Conservation (phyloP, 352 stramenopile genomes). For the Aphanomyces euteiches region DNA sequence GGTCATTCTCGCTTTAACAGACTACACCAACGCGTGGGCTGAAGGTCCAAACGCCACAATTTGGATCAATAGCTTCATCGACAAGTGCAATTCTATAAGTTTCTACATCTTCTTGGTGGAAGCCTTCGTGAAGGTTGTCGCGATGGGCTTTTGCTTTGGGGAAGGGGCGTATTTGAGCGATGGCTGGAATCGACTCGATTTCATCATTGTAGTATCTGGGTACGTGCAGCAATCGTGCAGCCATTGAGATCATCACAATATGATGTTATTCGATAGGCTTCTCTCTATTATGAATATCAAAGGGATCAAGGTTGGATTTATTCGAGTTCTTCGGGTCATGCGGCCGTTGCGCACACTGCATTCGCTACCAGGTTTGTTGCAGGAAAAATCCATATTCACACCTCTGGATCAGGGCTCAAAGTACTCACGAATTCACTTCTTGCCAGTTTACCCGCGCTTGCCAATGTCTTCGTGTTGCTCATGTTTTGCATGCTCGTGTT, state of each 20-base stretch:
- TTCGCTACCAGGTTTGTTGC: conserved; percentile 44
- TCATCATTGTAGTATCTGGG: conserved; percentile 68
- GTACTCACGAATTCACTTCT: conserved; percentile 12
- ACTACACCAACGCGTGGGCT: conserved; percentile 45
- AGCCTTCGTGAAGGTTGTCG: conserved; percentile 73
- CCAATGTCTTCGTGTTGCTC: conserved; percentile 82
- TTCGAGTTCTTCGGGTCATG: conserved; percentile 42
- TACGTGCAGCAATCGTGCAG: conserved; percentile 18
- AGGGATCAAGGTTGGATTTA: conserved; percentile 18
- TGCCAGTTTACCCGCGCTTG: conserved; percentile 58
- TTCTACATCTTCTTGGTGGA: conserved; percentile 72
- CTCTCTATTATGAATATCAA: conserved; percentile 2
- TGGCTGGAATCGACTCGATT: conserved; percentile 84
- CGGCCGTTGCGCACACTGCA: conserved; percentile 56
- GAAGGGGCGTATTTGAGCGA: conserved; percentile 60
- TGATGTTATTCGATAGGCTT: conserved; percentile 9
- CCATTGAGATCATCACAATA: neutral
- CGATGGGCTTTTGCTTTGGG: conserved; percentile 58
- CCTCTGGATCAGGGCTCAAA: neutral
- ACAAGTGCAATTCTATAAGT: conserved; percentile 40
- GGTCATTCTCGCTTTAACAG: conserved; percentile 55
- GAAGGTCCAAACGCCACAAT: conserved; percentile 39
- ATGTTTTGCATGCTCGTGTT: conserved; percentile 91
- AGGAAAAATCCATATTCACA: neutral
- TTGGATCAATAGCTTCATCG: conserved; percentile 41